Evolutionary conservation across 202 grass and related monocot genomes (phyloP), one percentile per base, ranked within the genome.

Genomic region (Dendrocalamus latiflorus): DNA sequence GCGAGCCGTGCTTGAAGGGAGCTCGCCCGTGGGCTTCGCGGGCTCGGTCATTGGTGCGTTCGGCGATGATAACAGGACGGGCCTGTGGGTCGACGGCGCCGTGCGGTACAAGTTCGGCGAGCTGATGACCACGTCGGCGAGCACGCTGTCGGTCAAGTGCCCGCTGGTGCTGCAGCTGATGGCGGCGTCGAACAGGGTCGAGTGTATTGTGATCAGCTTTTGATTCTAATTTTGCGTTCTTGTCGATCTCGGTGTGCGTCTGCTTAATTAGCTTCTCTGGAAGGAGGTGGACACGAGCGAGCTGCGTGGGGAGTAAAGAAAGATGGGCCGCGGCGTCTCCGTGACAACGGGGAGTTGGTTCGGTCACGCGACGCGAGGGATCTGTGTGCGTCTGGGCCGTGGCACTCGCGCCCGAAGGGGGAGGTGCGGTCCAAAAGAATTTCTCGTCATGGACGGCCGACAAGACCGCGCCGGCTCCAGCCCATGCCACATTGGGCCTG

Each of bases 101-200:
- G 88, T 93, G 41, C 60, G 84, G 58, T 97, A 97, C 84, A 86
- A 56, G 74, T 87, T 87, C 38, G 87, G 91, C 65, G 72, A 39
- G 37, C 37, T 80, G 83, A 50, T 48, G 49, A 87, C 72, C 4
- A 87, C 68, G 36, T 43, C 73, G 62, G 77, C 49, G 58, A 81
- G 79, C 76, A 70, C 65, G 44, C 51, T 97, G 70, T 81, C 74
- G 6, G 84, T 87, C 5, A 89, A 78, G 73, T 97, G 93, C 47
- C 83, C 66, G 41, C 44, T 93, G 78, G 74, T 50, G 55, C 85
- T 91, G 25, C 53, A 86, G 51, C 73, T 90, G 44, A 60, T 48
- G 15, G 68, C 42, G 59, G 9, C 72, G 24, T 92, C 84, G 61
- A 63, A 73, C 36, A 62, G 88, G 72, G 84, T 89, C 14, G 64